Percentiles rank a stretch among this genome's conserved stretches.
phyloP scores from a whole-genome alignment of 345 rosid species.

The Camelina neglecta region DNA sequence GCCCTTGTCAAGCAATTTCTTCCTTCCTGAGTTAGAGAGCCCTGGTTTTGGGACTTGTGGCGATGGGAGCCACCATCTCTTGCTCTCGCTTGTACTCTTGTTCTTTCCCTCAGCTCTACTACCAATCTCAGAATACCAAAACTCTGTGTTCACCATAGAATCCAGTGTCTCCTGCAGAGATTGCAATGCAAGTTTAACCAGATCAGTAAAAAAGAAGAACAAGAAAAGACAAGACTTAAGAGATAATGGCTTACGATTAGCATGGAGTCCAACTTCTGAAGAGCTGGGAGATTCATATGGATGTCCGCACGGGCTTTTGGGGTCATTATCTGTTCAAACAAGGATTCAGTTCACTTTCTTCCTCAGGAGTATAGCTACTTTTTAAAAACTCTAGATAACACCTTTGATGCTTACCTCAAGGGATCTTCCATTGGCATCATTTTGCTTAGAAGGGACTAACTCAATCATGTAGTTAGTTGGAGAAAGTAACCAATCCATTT shows the following conservation, averaged over 20 bases:
- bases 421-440: slow-evolving; percentile 72
- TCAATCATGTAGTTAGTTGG: slow-evolving; percentile 95
- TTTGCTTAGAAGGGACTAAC: slow-evolving; percentile 95
- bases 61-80: slow-evolving; percentile 97
- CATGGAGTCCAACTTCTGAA: slow-evolving; percentile 90
- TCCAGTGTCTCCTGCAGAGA: slow-evolving; percentile 75
- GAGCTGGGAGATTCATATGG: slow-evolving; percentile 95
- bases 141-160: slow-evolving; percentile 84
- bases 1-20: slow-evolving; percentile 61
- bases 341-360: slow-evolving; percentile 36
- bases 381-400: not conserved
- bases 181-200: slow-evolving; percentile 5
- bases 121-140: slow-evolving; percentile 89
- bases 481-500: slow-evolving; percentile 96
- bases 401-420: slow-evolving; percentile 63
- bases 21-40: slow-evolving; percentile 70
- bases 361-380: not conserved
- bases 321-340: slow-evolving; percentile 80
- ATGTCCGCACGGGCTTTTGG: slow-evolving; percentile 93
- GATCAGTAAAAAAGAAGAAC: not conserved
- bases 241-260: slow-evolving; percentile 62
- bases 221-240: not conserved
- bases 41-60: slow-evolving; percentile 87
- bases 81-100: slow-evolving; percentile 69
- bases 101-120: slow-evolving; percentile 80